Conservation (phyloP, 1,284 basidiomycete genomes). For the Ustilago tritici region DNA sequence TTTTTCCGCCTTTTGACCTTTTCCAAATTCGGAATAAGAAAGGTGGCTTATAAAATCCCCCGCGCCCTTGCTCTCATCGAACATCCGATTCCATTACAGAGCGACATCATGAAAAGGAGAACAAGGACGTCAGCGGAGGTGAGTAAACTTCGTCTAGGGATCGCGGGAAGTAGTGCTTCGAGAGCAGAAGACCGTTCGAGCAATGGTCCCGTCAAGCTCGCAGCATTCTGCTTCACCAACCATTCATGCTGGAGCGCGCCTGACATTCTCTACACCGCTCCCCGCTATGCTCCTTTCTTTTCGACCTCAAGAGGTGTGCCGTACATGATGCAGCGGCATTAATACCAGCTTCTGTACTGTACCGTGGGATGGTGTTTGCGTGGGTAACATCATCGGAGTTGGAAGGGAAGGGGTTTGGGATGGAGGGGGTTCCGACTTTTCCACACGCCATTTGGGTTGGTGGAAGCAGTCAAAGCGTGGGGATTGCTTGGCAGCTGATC, state of each 20-base stretch:
- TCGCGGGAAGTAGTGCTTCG: too few species aligned
- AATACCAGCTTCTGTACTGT: neutral
- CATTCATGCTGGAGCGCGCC: neutral
- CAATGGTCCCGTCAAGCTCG: neutral
- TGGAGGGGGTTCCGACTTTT: too few species aligned
- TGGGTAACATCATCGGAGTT: neutral
- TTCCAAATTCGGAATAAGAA: constrained; percentile 1
- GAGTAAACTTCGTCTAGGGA: too few species aligned
- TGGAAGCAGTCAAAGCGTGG: neutral
- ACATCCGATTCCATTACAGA: neutral
- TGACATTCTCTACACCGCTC: neutral
- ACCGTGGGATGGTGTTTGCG: neutral
- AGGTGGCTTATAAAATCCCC: neutral
- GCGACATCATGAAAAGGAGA: neutral
- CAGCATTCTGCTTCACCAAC: neutral
- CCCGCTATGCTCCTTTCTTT: neutral
- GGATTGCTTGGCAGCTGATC: neutral
- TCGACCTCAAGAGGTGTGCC: neutral
- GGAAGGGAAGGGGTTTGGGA: neutral
- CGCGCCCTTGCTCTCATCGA: neutral
- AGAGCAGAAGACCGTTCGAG: too few species aligned
- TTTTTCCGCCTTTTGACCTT: neutral
- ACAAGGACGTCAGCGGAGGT: neutral
- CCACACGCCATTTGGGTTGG: too few species aligned
- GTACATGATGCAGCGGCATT: neutral